A percentile compares a stretch with the other conserved stretches of the same genome.
Conservation (phyloP, 768 basidiomycete genomes). For the Lactarius vividus region DNA sequence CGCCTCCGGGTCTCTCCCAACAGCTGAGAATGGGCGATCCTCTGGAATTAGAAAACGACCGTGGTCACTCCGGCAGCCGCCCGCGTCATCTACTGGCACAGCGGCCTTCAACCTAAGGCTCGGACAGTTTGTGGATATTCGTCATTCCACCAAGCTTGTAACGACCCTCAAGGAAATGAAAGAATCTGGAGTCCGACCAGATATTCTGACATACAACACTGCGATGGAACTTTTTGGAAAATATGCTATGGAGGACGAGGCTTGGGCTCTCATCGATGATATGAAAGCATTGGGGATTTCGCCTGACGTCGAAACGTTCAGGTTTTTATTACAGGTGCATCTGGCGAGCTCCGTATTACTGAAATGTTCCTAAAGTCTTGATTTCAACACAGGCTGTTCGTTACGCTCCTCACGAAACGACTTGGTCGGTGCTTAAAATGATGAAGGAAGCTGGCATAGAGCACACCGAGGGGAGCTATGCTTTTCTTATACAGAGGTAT, state of each 20-base stretch:
- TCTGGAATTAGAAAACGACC: not conserved
- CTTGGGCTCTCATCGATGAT: slow-evolving; percentile 45
- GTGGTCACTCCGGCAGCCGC: slow-evolving; percentile 7
- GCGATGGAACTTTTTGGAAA: slow-evolving; percentile 41
- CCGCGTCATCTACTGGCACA: not conserved
- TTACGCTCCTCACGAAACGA: slow-evolving; percentile 28
- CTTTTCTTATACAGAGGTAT: slow-evolving; percentile 49
- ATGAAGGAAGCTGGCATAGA: slow-evolving; percentile 51
- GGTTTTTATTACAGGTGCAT: slow-evolving; percentile 51
- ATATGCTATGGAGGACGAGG: slow-evolving; percentile 37
- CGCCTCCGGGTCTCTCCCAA: not conserved
- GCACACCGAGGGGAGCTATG: slow-evolving; percentile 55
- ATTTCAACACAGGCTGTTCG: slow-evolving; percentile 32
- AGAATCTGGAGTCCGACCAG: slow-evolving; percentile 11
- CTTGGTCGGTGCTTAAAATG: slow-evolving; percentile 47
- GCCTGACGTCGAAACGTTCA: slow-evolving; percentile 59
- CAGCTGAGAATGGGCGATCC: too few species aligned
- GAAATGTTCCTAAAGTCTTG: slow-evolving; percentile 38
- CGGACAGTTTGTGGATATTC: slow-evolving; percentile 5
- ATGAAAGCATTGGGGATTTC: slow-evolving; percentile 57
- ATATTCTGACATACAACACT: slow-evolving; percentile 31
- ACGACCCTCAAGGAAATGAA: slow-evolving; percentile 23
- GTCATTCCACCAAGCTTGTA: not conserved
- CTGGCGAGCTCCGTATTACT: slow-evolving; percentile 30
- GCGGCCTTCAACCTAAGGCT: slow-evolving; percentile 20